Conservation (phyloP, 306 rosid species). For the Castanospermum australe region DNA sequence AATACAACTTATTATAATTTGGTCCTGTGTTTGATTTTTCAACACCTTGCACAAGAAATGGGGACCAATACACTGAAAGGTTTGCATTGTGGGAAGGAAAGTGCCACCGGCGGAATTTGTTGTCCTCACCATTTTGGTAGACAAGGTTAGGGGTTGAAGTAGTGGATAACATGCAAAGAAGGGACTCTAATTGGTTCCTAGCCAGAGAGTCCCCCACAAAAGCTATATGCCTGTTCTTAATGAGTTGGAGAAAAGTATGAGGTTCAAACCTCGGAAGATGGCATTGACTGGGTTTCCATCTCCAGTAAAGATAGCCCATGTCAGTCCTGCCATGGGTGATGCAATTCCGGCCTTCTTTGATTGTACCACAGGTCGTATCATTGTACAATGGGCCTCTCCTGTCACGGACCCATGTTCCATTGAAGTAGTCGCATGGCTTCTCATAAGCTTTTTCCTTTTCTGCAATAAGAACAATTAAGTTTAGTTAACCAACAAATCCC, state of each 20-base stretch:
- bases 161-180: slow-evolving; percentile 72
- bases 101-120: slow-evolving; percentile 62
- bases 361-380: slow-evolving; percentile 65
- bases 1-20: slow-evolving; percentile 45
- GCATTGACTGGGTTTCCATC: slow-evolving; percentile 79
- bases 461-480: slow-evolving; percentile 30
- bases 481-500: background rate
- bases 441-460: slow-evolving; percentile 40
- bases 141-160: slow-evolving; percentile 57
- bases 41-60: slow-evolving; percentile 75
- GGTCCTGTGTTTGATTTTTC: slow-evolving; percentile 60
- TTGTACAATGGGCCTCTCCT: slow-evolving; percentile 68
- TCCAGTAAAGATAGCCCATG: slow-evolving; percentile 63
- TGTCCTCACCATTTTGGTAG: slow-evolving; percentile 47
- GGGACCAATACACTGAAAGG: slow-evolving; percentile 84
- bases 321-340: slow-evolving; percentile 71
- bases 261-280: slow-evolving; percentile 79
- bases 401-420: slow-evolving; percentile 71
- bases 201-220: slow-evolving; percentile 95
- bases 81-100: slow-evolving; percentile 58
- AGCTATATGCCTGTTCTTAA: slow-evolving; percentile 64
- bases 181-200: slow-evolving; percentile 90
- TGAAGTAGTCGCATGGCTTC: slow-evolving; percentile 61
- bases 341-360: slow-evolving; percentile 84
- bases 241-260: slow-evolving; percentile 49